These are phyloP conservation scores for Hyphodiscus sp. DNA, from an alignment of 2,329 filamentous ascomycete genomes.

Conservation along the genomic window DNA sequence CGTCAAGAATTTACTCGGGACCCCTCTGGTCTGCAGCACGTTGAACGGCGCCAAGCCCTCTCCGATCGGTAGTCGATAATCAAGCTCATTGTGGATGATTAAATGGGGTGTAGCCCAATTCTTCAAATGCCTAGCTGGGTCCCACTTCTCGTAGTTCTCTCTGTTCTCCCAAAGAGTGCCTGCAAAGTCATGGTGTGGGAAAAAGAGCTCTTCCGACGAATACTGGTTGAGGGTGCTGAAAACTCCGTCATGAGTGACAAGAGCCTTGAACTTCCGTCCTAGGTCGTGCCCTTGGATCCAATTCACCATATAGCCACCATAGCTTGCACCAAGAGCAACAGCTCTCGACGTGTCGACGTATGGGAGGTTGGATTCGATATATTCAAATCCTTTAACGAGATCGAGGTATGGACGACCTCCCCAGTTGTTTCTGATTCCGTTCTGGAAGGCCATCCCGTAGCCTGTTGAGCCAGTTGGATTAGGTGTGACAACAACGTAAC, in stretches of 20 bases:
- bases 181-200: slow-evolving; percentile 59
- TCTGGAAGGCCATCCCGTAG: slow-evolving; percentile 70
- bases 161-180: slow-evolving; percentile 50
- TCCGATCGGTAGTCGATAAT: slow-evolving; percentile 79
- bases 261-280: slow-evolving; percentile 76
- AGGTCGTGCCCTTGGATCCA: slow-evolving; percentile 88
- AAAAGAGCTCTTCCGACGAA: slow-evolving; percentile 63
- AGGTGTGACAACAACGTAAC: slow-evolving; percentile 74
- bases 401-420: slow-evolving; percentile 80
- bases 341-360: slow-evolving; percentile 64
- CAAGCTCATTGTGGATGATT: slow-evolving; percentile 83
- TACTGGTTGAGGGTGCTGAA: slow-evolving; percentile 66
- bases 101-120: slow-evolving; percentile 72
- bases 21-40: slow-evolving; percentile 52
- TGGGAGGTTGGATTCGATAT: slow-evolving; percentile 57
- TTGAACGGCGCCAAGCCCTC: slow-evolving; percentile 67
- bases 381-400: slow-evolving; percentile 70
- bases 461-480: slow-evolving; percentile 81
- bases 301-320: slow-evolving; percentile 75
- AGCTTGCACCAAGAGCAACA: slow-evolving; percentile 69
- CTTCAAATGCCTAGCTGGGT: slow-evolving; percentile 48
- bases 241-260: slow-evolving; percentile 84
- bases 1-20: slow-evolving; percentile 56
- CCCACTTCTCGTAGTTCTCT: slow-evolving; percentile 61
- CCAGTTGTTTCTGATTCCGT: slow-evolving; percentile 77